phyloP scores from a whole-genome alignment of 2,329 filamentous ascomycete species.

The Xylaria hypoxylon region DNA sequence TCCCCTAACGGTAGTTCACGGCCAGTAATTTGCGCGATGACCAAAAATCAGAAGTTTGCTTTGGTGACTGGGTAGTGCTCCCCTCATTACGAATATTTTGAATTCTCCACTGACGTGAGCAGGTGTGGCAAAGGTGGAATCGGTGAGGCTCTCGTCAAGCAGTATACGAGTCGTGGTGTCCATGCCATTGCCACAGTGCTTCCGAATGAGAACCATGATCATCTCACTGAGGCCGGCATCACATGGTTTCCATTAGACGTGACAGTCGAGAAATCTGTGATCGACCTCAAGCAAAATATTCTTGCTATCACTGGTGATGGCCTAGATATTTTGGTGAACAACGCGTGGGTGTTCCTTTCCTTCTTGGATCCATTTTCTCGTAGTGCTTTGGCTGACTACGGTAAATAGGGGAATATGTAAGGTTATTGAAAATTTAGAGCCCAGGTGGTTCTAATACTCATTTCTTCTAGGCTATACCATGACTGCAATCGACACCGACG shows the following conservation, averaged over 20 bases:
- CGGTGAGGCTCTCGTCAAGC: conserved; percentile 40
- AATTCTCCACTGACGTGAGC: neutral
- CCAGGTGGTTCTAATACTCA: neutral
- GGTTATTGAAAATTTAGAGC: neutral
- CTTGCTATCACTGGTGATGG: conserved; percentile 16
- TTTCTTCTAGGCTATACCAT: conserved; percentile 43
- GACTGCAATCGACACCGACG: conserved; percentile 46
- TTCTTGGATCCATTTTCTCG: too few species aligned
- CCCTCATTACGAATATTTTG: too few species aligned
- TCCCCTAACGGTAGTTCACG: neutral
- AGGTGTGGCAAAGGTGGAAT: conserved; percentile 43
- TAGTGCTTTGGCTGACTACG: too few species aligned
- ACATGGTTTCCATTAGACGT: conserved; percentile 35
- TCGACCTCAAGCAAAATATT: neutral
- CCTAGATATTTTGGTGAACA: conserved; percentile 30
- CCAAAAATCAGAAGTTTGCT: neutral
- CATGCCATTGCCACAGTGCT: conserved; percentile 40
- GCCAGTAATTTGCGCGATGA: neutral
- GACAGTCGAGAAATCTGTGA: conserved; percentile 34
- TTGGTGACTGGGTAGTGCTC: too few species aligned
- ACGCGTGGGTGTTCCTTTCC: conserved; percentile 35
- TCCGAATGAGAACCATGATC: conserved; percentile 29
- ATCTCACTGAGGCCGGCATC: conserved; percentile 37
- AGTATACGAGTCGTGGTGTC: conserved; percentile 26
- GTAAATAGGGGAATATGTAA: conserved; percentile 14